phyloP scores from a whole-genome alignment of 768 basidiomycete species.

The Lactarius deliciosus region DNA sequence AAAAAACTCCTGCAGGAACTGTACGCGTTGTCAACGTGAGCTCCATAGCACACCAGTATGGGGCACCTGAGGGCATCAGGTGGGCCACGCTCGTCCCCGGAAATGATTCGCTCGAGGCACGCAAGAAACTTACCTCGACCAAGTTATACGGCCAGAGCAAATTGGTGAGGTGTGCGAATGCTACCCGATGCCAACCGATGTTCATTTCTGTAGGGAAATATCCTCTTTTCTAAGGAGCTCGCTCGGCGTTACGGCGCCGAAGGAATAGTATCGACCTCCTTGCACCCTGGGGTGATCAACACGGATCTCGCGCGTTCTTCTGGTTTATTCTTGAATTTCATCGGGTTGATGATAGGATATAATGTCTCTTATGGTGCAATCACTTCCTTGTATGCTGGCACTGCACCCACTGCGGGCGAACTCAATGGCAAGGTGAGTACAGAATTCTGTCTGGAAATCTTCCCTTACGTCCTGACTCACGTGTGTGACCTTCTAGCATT shows the following conservation, averaged over 20 bases:
- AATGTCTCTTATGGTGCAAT: background rate
- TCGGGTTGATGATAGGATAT: background rate
- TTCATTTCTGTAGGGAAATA: slow-evolving; percentile 26
- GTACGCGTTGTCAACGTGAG: slow-evolving; percentile 34
- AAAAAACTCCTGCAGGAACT: slow-evolving; percentile 5
- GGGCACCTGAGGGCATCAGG: slow-evolving; percentile 4
- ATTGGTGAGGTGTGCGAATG: slow-evolving; percentile 4
- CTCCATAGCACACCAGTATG: slow-evolving; percentile 4
- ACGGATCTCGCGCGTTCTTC: slow-evolving; percentile 4
- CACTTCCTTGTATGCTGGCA: slow-evolving; percentile 16
- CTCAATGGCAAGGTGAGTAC: slow-evolving; percentile 17
- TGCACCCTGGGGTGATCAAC: slow-evolving; percentile 13
- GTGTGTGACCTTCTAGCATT: slow-evolving; percentile 12
- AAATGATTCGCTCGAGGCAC: slow-evolving; percentile 3
- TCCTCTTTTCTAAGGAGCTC: slow-evolving; percentile 34
- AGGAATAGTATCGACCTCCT: slow-evolving; percentile 30
- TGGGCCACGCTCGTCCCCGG: slow-evolving; percentile 4
- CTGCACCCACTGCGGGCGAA: background rate
- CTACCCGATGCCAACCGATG: background rate
- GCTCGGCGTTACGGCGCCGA: slow-evolving; percentile 32
- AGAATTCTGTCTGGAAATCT: background rate
- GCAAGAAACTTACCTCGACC: background rate
- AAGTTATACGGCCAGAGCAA: slow-evolving; percentile 24
- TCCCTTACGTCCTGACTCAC: background rate
- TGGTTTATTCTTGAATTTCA: background rate